Conservation (phyloP, 83 land plant genomes). For the Thuja plicata region DNA sequence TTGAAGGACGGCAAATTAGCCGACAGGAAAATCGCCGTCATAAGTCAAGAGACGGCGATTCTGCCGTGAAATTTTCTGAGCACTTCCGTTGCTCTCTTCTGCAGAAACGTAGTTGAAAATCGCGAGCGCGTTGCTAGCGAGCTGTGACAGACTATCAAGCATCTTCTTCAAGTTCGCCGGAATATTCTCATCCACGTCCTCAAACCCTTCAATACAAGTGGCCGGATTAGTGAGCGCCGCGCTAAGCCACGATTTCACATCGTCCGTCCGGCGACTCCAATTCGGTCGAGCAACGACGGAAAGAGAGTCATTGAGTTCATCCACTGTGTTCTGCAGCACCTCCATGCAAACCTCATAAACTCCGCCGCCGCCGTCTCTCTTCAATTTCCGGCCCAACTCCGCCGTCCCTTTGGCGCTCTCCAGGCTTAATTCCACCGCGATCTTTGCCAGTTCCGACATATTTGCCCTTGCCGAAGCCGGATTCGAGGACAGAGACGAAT, state of each 20-base stretch:
- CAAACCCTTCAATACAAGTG: background rate
- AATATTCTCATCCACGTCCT: background rate
- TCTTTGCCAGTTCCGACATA: background rate
- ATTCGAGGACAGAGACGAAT: background rate
- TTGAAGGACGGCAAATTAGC: background rate
- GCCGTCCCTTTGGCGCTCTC: background rate
- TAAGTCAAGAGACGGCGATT: background rate
- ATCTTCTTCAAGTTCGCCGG: background rate
- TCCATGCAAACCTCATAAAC: background rate
- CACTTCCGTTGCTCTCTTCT: background rate
- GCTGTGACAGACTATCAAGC: background rate
- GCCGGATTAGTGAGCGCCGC: background rate
- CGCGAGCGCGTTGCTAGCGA: background rate
- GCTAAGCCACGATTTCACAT: background rate
- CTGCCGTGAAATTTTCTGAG: background rate
- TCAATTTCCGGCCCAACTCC: background rate
- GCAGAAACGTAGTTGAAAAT: background rate
- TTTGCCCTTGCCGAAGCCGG: background rate
- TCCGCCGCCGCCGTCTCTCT: too few species aligned
- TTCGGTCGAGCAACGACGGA: background rate
- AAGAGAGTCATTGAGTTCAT: background rate
- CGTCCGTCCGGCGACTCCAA: background rate
- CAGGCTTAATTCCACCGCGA: slow-evolving; percentile 2
- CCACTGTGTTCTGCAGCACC: background rate
- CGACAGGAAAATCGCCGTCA: background rate